Base-by-base conservation (phyloP, 2,329 filamentous ascomycete species). In the Pestalotiopsis sp. region DNA sequence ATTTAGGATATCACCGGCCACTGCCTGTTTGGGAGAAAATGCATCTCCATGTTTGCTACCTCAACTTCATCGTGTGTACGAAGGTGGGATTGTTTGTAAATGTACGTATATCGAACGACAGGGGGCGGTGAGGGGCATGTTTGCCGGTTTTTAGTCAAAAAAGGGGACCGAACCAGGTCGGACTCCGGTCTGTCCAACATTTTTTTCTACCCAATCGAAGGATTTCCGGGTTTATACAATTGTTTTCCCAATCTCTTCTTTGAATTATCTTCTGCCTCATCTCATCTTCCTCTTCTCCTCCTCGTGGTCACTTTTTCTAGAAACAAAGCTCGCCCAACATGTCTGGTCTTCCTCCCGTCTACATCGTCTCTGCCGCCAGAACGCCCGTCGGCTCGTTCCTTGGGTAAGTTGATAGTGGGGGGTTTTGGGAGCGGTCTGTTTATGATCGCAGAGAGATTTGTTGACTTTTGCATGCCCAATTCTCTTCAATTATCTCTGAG, bases 331-430 rank as follows among this genome's bases (percentile, higher is more conserved):
- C 27, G 27, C 17, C 67, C 83, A 89, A 76, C 70, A 97, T 97
- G 93, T 87, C 93, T 79, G 89, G 89, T 75, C 88, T 95, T 72
- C 92, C 94, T 73, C 88, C 94, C 69, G 95, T 99, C 74, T 99
- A 99, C 85, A 98, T 99, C 78, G 94, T 98, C 79, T 96, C 96
- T 69, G 92, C 91, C 73, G 93, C 90, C 77, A 90, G 95, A 83
- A 99, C 96, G 73, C 96, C 96, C 66, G 88, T 97, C 73, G 96
- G 96, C 77, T 95, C 93, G 73, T 99, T 99, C 84, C 89, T 97
- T 78, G 96, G 96, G 94, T 97, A 83, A 81, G 87, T 74, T 70
- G 70, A 52, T 52, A 52, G 45, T 67, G 59, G 67, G 62, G 62
- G 31, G 27, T 27, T 36, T 36, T 9, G 31, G 31, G 63, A 63